Conservation (phyloP, 768 basidiomycete species). For the Rhodosporidiobolus odoratus region DNA sequence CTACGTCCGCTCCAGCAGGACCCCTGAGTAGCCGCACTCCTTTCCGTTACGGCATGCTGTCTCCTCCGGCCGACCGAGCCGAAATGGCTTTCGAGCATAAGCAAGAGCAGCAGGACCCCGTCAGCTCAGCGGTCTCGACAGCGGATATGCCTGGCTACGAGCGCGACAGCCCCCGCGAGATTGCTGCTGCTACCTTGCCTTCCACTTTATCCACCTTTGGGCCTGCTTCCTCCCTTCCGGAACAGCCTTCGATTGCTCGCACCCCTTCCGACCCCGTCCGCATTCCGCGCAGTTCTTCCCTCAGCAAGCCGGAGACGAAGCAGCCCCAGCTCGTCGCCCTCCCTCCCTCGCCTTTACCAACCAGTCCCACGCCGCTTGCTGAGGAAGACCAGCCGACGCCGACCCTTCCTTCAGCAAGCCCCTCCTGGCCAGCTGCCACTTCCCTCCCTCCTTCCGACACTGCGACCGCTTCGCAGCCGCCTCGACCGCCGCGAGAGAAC, state of each 20-base stretch:
- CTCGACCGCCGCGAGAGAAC: neutral
- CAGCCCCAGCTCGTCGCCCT: constrained; percentile 19
- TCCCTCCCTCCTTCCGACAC: constrained; percentile 9
- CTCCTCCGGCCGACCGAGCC: neutral
- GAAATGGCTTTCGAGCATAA: neutral
- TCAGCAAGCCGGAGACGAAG: neutral
- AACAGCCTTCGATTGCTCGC: neutral
- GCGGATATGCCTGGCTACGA: neutral
- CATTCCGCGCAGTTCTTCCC: constrained; percentile 25
- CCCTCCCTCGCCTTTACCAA: constrained; percentile 19
- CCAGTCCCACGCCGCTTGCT: neutral
- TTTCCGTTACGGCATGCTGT: constrained; percentile 12
- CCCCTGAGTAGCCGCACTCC: neutral
- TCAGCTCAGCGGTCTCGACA: neutral
- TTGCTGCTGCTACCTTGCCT: neutral
- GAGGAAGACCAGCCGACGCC: constrained; percentile 6
- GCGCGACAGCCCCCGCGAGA: constrained; percentile 2
- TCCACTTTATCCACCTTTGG: neutral
- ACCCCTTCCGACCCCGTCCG: neutral
- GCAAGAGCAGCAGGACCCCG: neutral
- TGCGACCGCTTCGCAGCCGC: neutral
- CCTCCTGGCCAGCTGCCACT: constrained; percentile 8
- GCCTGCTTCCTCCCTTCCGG: neutral
- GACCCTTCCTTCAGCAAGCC: neutral
- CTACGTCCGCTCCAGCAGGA: neutral